Percentiles rank a stretch among this genome's conserved stretches.
Evolutionary conservation across 495 filamentous ascomycete species (phyloP).

Genomic region (Aspergillus carlsbadensis): DNA sequence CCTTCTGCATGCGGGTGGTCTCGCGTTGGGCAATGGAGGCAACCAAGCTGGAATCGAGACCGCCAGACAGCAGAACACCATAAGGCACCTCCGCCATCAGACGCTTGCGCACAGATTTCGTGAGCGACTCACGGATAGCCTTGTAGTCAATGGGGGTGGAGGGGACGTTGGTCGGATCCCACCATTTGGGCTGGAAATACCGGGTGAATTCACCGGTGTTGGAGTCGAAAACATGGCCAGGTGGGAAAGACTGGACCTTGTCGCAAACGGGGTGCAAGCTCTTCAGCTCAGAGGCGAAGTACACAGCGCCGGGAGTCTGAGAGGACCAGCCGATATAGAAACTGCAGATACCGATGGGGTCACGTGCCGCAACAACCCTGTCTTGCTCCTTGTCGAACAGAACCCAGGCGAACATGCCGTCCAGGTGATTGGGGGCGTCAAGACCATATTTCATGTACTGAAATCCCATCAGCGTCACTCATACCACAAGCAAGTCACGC

Average conservation of each 20-base stretch:
- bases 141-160: conserved; percentile 78
- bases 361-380: conserved; percentile 87
- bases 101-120: conserved; percentile 90
- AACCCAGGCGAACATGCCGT: conserved; percentile 99
- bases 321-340: conserved; percentile 94
- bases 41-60: conserved; percentile 92
- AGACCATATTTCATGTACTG: conserved; percentile 92
- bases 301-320: conserved; percentile 76
- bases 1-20: conserved; percentile 70
- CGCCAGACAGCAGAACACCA: conserved; percentile 92
- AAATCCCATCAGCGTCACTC: conserved; percentile 21
- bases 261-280: conserved; percentile 92
- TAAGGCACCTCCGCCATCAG: conserved; percentile 99
- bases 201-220: conserved; percentile 74
- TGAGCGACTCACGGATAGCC: conserved; percentile 73
- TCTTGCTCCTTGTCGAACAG: conserved; percentile 92
- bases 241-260: conserved; percentile 89
- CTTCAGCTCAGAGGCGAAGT: conserved; percentile 97
- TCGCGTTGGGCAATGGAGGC: conserved; percentile 95
- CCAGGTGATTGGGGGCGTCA: conserved; percentile 89
- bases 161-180: conserved; percentile 78
- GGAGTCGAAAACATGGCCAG: conserved; percentile 94
- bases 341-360: conserved; percentile 95
- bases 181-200: conserved; percentile 92
- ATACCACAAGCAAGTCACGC: neutral